A percentile compares a stretch with the other conserved stretches of the same genome.
Conservation (phyloP, 768 basidiomycete species). For the Paxillus rubicundulus region DNA sequence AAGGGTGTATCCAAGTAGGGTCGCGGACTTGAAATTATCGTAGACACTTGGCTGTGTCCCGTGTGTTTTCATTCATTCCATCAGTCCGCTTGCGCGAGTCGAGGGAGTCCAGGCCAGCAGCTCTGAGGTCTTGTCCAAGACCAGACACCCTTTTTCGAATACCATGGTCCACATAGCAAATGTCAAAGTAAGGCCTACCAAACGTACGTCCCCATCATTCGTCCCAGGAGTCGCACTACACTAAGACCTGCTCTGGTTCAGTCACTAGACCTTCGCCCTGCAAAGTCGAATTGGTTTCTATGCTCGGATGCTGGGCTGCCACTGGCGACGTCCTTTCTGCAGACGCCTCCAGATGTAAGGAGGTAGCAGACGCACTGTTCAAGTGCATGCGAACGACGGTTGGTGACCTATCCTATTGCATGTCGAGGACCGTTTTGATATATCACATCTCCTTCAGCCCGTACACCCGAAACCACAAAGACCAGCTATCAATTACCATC, state of each 20-base stretch:
- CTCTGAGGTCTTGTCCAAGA: not conserved
- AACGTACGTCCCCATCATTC: conserved; percentile 46
- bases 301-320: conserved; percentile 89
- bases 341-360: conserved; percentile 47
- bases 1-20: not conserved
- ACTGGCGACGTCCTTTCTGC: conserved; percentile 57
- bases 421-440: conserved; percentile 1
- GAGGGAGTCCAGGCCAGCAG: not conserved
- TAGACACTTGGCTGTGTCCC: not conserved
- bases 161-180: conserved; percentile 68
- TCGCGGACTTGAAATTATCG: conserved; percentile 11
- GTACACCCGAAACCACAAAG: conserved; percentile 62
- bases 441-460: conserved; percentile 43
- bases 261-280: conserved; percentile 17
- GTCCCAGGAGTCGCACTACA: not conserved
- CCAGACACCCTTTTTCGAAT: not conserved
- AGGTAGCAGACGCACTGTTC: conserved; percentile 59
- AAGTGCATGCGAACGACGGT: conserved; percentile 87
- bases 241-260: not conserved
- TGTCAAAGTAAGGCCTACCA: conserved; percentile 76
- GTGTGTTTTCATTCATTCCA: not conserved
- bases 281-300: conserved; percentile 58
- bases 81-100: conserved; percentile 1
- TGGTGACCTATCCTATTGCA: conserved; percentile 29
- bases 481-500: conserved; percentile 87